Evolutionary conservation across 2,329 filamentous ascomycete genomes (phyloP), one percentile per base, ranked within the genome.

Genomic region (Sphaerulina musiva): DNA sequence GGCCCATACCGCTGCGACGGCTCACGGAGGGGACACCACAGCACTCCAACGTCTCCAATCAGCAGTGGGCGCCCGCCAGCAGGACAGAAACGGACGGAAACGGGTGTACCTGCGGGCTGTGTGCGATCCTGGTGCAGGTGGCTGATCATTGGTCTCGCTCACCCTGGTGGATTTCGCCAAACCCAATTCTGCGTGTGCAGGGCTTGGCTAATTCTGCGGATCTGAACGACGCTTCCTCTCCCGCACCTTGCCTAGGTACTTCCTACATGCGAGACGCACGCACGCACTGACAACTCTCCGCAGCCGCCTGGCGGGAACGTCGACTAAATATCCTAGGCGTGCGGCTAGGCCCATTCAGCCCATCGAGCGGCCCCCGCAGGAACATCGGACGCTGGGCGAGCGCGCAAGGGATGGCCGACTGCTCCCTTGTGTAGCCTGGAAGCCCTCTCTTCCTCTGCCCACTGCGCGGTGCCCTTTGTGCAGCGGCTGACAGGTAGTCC

Each of bases 401-500:
- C 50, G 44, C 50, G 59, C 59, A 61, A 59, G 59, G 59, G 56
- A 54, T 55, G 57, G 40, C 11, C 46, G 53, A 58, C 46, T 46
- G 48, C 44, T 53, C 20, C 53, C 44, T 58, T 58, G 56, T 58
- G 56, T 58, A 44, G 46, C 56, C 26, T 7, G 6, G 26, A 6
- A 29, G 26, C 26, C 26, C 56, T 42, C 51, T 41, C 12, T 20
- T 23, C 38, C 31, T 14, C 38, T 32, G 34, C 36, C 23, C 29
- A 42, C 20, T 26, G 36, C 47, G 20, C 32, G 43, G 51, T 43
- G 51, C 51, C 52, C 51, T 54, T 58, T 58, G 57, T 59, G 59
- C 59, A 55, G 57, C 59, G 52, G 55, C 57, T 59, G 57, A 55
- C 57, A 58, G 57, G 51, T 48, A 54, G 58, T 55, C 55, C 48